Percentiles rank a stretch among this genome's conserved stretches.
phyloP scores from a whole-genome alignment of 129 eudicot species.

The Lonicera japonica region DNA sequence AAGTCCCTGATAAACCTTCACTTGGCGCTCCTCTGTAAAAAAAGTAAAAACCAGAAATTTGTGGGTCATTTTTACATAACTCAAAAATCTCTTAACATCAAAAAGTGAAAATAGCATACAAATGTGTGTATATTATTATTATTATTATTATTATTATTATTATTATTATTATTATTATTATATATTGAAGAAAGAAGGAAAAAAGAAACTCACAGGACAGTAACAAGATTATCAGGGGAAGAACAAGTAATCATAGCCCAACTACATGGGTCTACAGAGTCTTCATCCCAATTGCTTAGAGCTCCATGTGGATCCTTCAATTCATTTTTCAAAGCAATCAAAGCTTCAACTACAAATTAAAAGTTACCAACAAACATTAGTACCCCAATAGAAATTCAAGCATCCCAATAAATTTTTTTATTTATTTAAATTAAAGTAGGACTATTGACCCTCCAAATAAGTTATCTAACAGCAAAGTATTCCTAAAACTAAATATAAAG shows the following conservation, averaged over 20 bases:
- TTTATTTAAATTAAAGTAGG: no score
- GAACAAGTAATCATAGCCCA: slow-evolving; percentile 99
- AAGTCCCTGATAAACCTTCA: slow-evolving; percentile 82
- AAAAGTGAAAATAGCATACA: neutral
- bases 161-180: neutral
- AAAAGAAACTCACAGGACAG: slow-evolving; percentile 47
- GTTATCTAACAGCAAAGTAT: no score
- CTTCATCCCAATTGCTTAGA: slow-evolving; percentile 87
- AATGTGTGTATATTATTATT: no score
- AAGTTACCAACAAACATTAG: neutral
- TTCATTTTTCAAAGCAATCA: slow-evolving; percentile 42
- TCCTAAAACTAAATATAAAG: no score
- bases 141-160: no score
- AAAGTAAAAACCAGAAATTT: slow-evolving; percentile 12
- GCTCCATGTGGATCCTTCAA: slow-evolving; percentile 83
- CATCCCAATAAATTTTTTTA: no score
- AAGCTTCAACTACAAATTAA: slow-evolving; percentile 51
- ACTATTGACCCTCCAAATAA: no score
- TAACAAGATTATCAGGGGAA: slow-evolving; percentile 79
- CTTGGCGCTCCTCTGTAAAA: slow-evolving; percentile 86
- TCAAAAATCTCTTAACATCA: neutral
- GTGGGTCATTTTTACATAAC: slow-evolving; percentile 18
- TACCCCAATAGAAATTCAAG: neutral
- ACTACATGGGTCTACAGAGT: slow-evolving; percentile 96
- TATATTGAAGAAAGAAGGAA: neutral